A percentile compares a stretch with the other conserved stretches of the same genome.
Conservation (phyloP, 139 green algal species). For the Nannochloris sp. region DNA sequence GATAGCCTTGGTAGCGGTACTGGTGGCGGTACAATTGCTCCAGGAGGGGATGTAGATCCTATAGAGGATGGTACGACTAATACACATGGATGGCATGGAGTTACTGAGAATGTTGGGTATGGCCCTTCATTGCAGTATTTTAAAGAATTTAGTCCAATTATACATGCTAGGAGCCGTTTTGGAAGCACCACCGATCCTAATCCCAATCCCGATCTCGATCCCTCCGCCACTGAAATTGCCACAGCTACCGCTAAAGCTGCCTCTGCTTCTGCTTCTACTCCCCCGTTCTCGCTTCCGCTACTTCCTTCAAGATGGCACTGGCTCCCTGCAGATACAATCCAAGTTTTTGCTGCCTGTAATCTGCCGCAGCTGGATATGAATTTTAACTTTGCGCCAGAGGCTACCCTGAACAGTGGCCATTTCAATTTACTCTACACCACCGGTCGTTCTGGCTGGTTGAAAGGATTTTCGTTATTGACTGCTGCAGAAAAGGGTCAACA, state of each 20-base stretch:
- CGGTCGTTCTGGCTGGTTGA: not conserved
- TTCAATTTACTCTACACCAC: slow-evolving; percentile 25
- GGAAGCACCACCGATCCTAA: no score
- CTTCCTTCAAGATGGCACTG: slow-evolving; percentile 20
- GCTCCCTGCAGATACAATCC: slow-evolving; percentile 1
- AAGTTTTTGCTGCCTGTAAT: slow-evolving; percentile 41
- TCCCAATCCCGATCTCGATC: not conserved
- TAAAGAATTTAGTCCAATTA: not conserved
- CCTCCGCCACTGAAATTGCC: not conserved
- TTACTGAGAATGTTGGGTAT: no score
- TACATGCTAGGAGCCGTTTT: no score
- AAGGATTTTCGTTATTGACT: slow-evolving; percentile 21
- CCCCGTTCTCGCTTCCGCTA: not conserved
- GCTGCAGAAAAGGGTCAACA: slow-evolving; percentile 24
- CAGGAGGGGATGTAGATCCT: not conserved
- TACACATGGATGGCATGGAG: no score
- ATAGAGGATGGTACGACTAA: not conserved
- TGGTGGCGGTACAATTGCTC: not conserved
- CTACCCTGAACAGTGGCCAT: slow-evolving; percentile 7
- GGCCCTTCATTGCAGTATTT: not conserved
- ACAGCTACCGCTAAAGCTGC: not conserved
- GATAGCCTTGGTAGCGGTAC: not conserved
- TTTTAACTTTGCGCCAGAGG: slow-evolving; percentile 29
- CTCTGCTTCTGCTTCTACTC: not conserved
- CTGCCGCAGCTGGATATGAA: slow-evolving; percentile 42